phyloP scores from a whole-genome alignment of 2,329 filamentous ascomycete genomes.

The Fonsecaea monophora region DNA sequence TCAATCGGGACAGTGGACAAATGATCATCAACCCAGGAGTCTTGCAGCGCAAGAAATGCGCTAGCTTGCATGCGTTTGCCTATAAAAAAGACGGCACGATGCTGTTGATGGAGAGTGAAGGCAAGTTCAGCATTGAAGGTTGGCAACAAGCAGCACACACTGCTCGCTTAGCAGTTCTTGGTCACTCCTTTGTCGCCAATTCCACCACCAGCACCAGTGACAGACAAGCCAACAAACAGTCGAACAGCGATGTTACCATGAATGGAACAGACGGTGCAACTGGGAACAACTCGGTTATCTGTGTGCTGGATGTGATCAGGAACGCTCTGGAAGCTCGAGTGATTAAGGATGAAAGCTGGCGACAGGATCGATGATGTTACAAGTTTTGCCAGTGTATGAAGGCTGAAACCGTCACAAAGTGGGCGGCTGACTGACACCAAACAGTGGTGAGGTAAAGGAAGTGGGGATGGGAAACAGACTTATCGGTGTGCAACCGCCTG shows the following conservation, averaged over 20 bases:
- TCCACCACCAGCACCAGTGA: slow-evolving; percentile 27
- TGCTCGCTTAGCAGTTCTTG: slow-evolving; percentile 70
- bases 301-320: slow-evolving; percentile 35
- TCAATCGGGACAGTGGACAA: slow-evolving; percentile 52
- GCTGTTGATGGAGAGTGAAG: slow-evolving; percentile 81
- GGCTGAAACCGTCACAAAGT: slow-evolving; percentile 34
- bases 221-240: slow-evolving; percentile 27
- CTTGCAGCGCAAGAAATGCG: slow-evolving; percentile 66
- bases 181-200: slow-evolving; percentile 11
- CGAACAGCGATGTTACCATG: slow-evolving; percentile 36
- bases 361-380: slow-evolving; percentile 33
- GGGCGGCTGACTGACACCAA: slow-evolving; percentile 32
- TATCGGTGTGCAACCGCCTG: neutral
- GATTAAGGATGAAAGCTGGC: slow-evolving; percentile 37
- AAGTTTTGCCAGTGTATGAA: slow-evolving; percentile 33
- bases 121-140: slow-evolving; percentile 73
- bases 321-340: slow-evolving; percentile 36
- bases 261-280: slow-evolving; percentile 22
- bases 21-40: slow-evolving; percentile 68
- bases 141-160: slow-evolving; percentile 75
- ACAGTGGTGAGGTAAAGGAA: slow-evolving; percentile 30
- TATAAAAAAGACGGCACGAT: slow-evolving; percentile 78
- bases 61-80: slow-evolving; percentile 80
- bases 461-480: slow-evolving; percentile 17
- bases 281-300: slow-evolving; percentile 22